phyloP scores from a whole-genome alignment of 495 filamentous ascomycete species.

The Evernia prunastri region DNA sequence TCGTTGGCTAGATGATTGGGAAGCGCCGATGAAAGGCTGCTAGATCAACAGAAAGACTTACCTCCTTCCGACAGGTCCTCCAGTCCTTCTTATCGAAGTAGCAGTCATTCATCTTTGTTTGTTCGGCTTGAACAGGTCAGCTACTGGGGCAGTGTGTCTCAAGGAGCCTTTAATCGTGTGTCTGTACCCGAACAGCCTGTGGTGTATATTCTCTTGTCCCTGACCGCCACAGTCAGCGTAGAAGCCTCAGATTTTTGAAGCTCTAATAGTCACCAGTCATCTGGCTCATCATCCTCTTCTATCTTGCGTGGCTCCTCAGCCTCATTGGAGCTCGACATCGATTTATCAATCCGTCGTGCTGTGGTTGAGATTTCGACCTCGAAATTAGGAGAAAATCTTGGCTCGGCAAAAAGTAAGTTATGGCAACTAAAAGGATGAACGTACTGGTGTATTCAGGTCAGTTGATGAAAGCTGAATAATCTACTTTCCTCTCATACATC shows the following conservation, averaged over 20 bases:
- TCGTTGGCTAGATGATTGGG: neutral
- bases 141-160: neutral
- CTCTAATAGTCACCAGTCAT: slow-evolving; percentile 69
- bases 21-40: neutral
- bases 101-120: slow-evolving; percentile 86
- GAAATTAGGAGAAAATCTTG: slow-evolving; percentile 7
- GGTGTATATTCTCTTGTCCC: slow-evolving; percentile 96
- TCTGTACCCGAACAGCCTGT: slow-evolving; percentile 78
- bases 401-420: slow-evolving; percentile 29
- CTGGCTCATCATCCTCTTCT: slow-evolving; percentile 77
- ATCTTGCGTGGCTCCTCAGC: slow-evolving; percentile 36
- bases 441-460: slow-evolving; percentile 81
- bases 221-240: slow-evolving; percentile 34
- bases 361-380: slow-evolving; percentile 13
- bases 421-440: slow-evolving; percentile 65
- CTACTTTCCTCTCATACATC: neutral
- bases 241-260: neutral
- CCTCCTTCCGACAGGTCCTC: slow-evolving; percentile 83
- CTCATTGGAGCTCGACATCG: slow-evolving; percentile 49
- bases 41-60: slow-evolving; percentile 40
- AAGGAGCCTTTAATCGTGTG: neutral
- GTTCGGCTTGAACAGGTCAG: slow-evolving; percentile 57
- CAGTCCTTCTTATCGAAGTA: slow-evolving; percentile 96
- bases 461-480: slow-evolving; percentile 1
- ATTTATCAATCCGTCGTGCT: slow-evolving; percentile 11